phyloP scores from a whole-genome alignment of 2,329 filamentous ascomycete species.

The Blumeriella jaapii region DNA sequence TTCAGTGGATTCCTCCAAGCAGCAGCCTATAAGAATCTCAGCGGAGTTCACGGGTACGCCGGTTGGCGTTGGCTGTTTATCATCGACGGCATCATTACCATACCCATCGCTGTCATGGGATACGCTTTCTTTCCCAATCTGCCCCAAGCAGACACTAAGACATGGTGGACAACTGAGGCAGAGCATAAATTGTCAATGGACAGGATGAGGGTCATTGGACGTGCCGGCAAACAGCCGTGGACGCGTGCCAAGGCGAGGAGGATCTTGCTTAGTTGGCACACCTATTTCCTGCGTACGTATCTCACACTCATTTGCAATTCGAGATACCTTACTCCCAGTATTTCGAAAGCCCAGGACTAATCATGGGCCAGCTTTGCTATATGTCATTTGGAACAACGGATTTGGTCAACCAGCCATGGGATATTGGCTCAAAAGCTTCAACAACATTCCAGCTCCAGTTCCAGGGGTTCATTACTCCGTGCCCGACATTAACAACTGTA shows the following conservation, averaged over 20 bases:
- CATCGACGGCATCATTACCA: constrained; percentile 28
- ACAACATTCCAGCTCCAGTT: constrained; percentile 27
- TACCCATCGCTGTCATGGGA: constrained; percentile 24
- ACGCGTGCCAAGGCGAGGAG: constrained; percentile 26
- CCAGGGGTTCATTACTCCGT: constrained; percentile 27
- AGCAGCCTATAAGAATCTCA: constrained; percentile 31
- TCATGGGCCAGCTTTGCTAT: constrained; percentile 19
- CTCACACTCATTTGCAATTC: constrained; percentile 12
- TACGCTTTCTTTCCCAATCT: constrained; percentile 22
- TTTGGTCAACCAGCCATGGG: constrained; percentile 29
- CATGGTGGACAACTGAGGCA: constrained; percentile 21
- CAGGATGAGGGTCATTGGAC: constrained; percentile 26
- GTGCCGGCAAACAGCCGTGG: constrained; percentile 29
- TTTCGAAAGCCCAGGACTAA: no score
- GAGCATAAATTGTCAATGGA: constrained; percentile 19
- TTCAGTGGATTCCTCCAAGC: constrained; percentile 35
- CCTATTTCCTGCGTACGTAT: constrained; percentile 27
- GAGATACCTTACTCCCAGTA: background rate
- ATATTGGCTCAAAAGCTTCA: constrained; percentile 33
- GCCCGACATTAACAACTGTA: constrained; percentile 35
- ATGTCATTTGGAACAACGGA: constrained; percentile 32
- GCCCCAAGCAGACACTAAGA: constrained; percentile 23
- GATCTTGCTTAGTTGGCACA: constrained; percentile 31
- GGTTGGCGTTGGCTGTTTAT: constrained; percentile 38
- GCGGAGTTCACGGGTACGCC: constrained; percentile 28